phyloP scores from a whole-genome alignment of 2,329 filamentous ascomycete genomes.

The Cercospora janseana region DNA sequence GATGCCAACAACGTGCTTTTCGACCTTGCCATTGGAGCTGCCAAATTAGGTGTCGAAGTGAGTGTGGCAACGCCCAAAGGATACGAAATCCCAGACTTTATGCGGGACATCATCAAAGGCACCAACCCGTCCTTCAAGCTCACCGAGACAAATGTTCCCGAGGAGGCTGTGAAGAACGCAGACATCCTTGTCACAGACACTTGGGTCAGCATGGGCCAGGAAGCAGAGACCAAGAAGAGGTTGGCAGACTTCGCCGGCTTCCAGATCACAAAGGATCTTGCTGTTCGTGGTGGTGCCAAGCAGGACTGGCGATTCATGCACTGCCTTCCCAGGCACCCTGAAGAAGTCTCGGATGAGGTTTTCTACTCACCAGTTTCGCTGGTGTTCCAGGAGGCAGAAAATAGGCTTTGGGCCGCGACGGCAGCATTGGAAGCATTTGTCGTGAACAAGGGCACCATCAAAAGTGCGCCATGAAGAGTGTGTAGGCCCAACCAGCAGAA shows the following conservation, averaged over 20 bases:
- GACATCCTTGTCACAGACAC: constrained; percentile 94
- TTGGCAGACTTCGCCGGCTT: constrained; percentile 82
- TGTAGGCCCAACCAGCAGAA: too few relatives aligned
- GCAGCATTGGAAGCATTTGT: constrained; percentile 82
- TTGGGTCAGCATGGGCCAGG: constrained; percentile 98
- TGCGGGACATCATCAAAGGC: constrained; percentile 69
- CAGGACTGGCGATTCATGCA: constrained; percentile 97
- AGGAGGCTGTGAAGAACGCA: constrained; percentile 79
- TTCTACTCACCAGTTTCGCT: constrained; percentile 79
- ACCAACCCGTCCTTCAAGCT: constrained; percentile 51
- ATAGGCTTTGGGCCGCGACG: constrained; percentile 86
- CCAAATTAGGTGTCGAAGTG: constrained; percentile 84
- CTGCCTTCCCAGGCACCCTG: constrained; percentile 84
- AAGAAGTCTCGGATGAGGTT: constrained; percentile 92
- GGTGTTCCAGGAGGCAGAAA: constrained; percentile 93
- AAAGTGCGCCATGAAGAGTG: not conserved
- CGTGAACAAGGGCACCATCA: constrained; percentile 84
- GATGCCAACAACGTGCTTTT: constrained; percentile 97
- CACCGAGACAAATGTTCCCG: constrained; percentile 72
- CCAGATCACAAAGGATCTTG: constrained; percentile 85
- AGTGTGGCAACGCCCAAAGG: constrained; percentile 81
- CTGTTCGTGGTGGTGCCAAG: constrained; percentile 80
- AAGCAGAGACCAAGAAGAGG: constrained; percentile 74
- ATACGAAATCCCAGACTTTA: constrained; percentile 74
- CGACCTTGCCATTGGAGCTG: constrained; percentile 81